Percentiles rank a stretch among this genome's conserved stretches.
Conservation (phyloP, 176 grass and related monocot species). For the Aechmea fasciata region DNA sequence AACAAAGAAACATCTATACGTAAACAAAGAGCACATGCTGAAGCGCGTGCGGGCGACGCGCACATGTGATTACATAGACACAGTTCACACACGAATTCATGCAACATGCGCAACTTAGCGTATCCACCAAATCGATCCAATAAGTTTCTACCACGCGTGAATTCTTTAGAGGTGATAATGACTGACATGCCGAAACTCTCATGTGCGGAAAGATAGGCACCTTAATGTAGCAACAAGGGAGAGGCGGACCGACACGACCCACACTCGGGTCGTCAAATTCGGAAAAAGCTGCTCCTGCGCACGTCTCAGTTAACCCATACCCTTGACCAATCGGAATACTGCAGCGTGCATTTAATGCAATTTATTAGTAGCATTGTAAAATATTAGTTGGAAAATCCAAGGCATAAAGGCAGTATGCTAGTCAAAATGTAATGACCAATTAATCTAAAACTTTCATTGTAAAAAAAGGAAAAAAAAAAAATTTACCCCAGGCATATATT, state of each 20-base stretch:
- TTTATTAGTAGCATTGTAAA: conserved; percentile 12
- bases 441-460: neutral
- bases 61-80: too few species aligned
- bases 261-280: conserved; percentile 58
- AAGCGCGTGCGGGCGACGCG: neutral
- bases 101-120: too few species aligned
- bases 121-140: too few species aligned
- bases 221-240: conserved; percentile 86
- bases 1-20: neutral
- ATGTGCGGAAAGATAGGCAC: conserved; percentile 9
- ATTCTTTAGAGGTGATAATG: too few species aligned
- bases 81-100: too few species aligned
- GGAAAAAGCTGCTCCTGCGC: conserved; percentile 66
- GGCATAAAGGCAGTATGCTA: too few species aligned
- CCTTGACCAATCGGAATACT: conserved; percentile 83
- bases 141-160: too few species aligned
- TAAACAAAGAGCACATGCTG: neutral
- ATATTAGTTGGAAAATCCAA: neutral
- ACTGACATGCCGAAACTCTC: neutral
- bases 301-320: conserved; percentile 93
- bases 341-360: conserved; percentile 16
- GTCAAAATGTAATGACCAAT: too few species aligned
- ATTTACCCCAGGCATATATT: conserved; percentile 88
- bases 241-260: conserved; percentile 73
- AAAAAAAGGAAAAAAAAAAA: conserved; percentile 3